Conservation (phyloP, 257 asterid genomes). For the Solanum medicagineum region DNA sequence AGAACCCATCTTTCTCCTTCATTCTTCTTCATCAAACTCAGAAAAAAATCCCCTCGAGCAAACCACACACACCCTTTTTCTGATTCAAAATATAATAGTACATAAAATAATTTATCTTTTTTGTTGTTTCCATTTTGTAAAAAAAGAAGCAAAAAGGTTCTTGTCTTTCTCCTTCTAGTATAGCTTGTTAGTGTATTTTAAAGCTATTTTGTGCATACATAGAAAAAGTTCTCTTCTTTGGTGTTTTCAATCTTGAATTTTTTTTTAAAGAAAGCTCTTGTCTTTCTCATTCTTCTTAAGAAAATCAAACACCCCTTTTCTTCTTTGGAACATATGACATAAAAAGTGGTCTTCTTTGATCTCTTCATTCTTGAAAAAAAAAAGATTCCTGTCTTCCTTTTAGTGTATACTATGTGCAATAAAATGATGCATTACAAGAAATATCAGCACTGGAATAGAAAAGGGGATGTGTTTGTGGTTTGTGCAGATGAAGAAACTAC, state of each 20-base stretch:
- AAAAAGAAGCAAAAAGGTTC: not conserved
- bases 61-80: not conserved
- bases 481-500: constrained; percentile 54
- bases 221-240: not conserved
- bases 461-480: constrained; percentile 6
- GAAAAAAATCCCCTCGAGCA: not conserved
- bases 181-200: too few relatives aligned
- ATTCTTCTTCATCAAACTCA: not conserved
- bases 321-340: not conserved
- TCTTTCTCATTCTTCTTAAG: not conserved
- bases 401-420: not conserved
- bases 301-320: not conserved
- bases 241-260: not conserved
- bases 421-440: constrained; percentile 3
- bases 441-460: not conserved
- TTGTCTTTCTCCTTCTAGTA: not conserved
- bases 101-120: not conserved
- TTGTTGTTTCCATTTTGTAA: not conserved
- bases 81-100: not conserved
- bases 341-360: not conserved
- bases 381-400: not conserved
- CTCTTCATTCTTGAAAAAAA: not conserved
- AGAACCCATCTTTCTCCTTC: not conserved
- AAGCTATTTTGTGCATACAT: not conserved
- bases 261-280: not conserved